Conservation (phyloP, 2,329 filamentous ascomycete species). For the Diaporthe helianthi region DNA sequence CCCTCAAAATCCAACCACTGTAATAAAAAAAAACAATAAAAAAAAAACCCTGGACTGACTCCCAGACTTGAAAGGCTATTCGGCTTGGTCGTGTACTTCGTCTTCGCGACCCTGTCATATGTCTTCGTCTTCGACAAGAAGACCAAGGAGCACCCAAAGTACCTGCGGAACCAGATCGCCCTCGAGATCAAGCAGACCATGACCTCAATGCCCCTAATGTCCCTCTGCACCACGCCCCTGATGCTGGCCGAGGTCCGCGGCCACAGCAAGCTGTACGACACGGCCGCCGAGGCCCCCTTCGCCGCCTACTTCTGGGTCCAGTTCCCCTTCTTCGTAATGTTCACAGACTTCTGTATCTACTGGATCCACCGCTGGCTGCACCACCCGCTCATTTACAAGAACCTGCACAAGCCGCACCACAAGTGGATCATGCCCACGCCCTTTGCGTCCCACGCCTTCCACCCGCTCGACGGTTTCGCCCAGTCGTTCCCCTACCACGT, state of each 20-base stretch:
- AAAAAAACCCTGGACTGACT: background rate
- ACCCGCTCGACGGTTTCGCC: constrained; percentile 88
- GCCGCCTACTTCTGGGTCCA: constrained; percentile 80
- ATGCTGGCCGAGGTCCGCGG: constrained; percentile 86
- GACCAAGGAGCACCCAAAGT: constrained; percentile 89
- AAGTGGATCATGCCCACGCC: constrained; percentile 99
- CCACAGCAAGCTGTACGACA: constrained; percentile 86
- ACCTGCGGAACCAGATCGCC: constrained; percentile 89
- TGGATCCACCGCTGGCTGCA: constrained; percentile 89
- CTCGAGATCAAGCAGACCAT: constrained; percentile 86
- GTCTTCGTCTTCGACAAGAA: constrained; percentile 90
- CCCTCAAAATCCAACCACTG: background rate
- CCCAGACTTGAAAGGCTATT: constrained; percentile 71
- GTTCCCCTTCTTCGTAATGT: constrained; percentile 86
- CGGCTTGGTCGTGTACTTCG: constrained; percentile 82
- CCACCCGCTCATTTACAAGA: constrained; percentile 82
- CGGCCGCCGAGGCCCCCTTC: constrained; percentile 76
- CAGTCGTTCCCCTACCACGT: constrained; percentile 93
- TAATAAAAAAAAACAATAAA: background rate
- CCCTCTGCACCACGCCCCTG: constrained; percentile 79
- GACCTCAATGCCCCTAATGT: constrained; percentile 80
- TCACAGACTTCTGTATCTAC: constrained; percentile 91
- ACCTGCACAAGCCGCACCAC: constrained; percentile 95
- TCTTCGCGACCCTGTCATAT: constrained; percentile 84
- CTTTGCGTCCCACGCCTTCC: constrained; percentile 91